These are phyloP conservation scores for Suzukiozyma palmioleophila DNA, from an alignment of 1,139 yeast genomes.

Conservation along the genomic window DNA sequence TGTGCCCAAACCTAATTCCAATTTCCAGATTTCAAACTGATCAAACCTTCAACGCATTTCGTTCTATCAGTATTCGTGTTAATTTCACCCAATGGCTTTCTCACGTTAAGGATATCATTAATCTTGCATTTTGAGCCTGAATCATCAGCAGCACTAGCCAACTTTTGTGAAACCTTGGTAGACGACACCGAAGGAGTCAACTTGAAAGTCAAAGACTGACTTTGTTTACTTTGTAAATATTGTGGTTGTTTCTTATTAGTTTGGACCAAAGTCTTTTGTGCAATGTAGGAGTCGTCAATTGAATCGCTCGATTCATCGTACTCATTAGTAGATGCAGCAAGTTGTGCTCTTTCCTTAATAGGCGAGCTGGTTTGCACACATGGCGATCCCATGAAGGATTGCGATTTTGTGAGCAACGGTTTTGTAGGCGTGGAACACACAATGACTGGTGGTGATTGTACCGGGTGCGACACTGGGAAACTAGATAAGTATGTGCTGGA, in stretches of 20 bases:
- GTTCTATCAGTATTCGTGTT: slow-evolving; percentile 17
- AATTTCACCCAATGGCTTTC: slow-evolving; percentile 29
- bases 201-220: slow-evolving; percentile 33
- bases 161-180: slow-evolving; percentile 11
- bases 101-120: slow-evolving; percentile 18
- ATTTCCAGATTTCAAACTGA: slow-evolving; percentile 39
- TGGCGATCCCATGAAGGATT: slow-evolving; percentile 23
- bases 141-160: not conserved
- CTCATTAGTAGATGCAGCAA: slow-evolving; percentile 6
- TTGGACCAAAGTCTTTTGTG: slow-evolving; percentile 21
- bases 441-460: not conserved
- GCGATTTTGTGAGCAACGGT: slow-evolving; percentile 22
- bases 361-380: slow-evolving; percentile 18
- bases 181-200: slow-evolving; percentile 25
- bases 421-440: slow-evolving; percentile 21
- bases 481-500: slow-evolving; percentile 2
- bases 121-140: slow-evolving; percentile 10
- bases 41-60: slow-evolving; percentile 39
- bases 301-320: slow-evolving; percentile 18
- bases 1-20: slow-evolving; percentile 1
- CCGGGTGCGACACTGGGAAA: not conserved
- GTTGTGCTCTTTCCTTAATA: slow-evolving; percentile 17
- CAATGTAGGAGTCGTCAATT: slow-evolving; percentile 14
- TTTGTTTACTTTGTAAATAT: slow-evolving; percentile 25
- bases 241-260: slow-evolving; percentile 39